These are phyloP conservation scores for Euphorbia celastroides DNA, from an alignment of 441 rosid genomes.

Conservation along the genomic window DNA sequence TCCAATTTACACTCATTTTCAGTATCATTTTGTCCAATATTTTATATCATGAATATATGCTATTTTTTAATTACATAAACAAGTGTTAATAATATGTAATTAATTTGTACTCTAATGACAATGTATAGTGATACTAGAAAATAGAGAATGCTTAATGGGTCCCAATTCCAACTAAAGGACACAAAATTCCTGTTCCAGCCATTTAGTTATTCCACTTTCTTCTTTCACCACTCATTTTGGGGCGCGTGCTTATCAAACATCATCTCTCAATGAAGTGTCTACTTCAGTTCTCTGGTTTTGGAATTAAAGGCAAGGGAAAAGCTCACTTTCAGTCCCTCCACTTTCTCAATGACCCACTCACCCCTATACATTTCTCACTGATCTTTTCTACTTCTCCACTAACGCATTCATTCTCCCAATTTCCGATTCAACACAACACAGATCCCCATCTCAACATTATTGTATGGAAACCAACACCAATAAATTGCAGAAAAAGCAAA, in stretches of 20 bases:
- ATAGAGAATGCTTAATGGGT: not conserved
- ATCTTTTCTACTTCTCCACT: not conserved
- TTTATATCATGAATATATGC: no score
- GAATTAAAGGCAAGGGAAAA: not conserved
- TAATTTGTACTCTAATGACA: no score
- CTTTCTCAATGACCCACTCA: slow-evolving; percentile 1
- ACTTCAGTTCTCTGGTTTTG: not conserved
- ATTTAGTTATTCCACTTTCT: not conserved
- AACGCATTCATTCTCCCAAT: not conserved
- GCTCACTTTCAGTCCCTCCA: not conserved
- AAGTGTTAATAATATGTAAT: no score
- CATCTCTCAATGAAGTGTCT: not conserved
- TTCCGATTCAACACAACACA: not conserved
- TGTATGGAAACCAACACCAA: slow-evolving; percentile 25
- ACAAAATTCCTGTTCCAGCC: not conserved
- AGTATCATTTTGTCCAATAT: no score
- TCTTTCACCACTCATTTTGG: not conserved
- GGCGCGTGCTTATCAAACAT: not conserved
- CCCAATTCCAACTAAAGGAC: not conserved
- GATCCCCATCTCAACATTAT: not conserved
- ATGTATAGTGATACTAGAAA: no score
- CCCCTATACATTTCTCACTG: not conserved
- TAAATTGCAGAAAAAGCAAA: slow-evolving; percentile 36
- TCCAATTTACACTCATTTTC: no score
- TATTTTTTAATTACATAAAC: no score